Evolutionary conservation across 352 stramenopile genomes (phyloP).

Genomic region (Globisporangium nodosum): DNA sequence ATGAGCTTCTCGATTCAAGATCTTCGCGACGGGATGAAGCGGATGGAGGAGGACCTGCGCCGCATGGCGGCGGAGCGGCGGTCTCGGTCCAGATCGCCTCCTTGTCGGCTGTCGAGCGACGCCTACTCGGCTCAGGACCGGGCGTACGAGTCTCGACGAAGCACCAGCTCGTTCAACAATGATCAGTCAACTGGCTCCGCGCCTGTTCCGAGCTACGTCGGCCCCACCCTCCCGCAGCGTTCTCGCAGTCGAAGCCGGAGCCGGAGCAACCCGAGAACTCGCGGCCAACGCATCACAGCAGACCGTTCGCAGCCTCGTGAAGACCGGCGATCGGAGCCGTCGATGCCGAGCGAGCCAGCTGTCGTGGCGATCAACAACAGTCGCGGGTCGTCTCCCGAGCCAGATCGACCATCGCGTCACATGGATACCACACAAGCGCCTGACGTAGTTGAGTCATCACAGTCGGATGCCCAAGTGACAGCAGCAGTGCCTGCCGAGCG

Average conservation of each 20-base stretch:
- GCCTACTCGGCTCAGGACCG: background rate
- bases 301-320: background rate
- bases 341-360: background rate
- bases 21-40: background rate
- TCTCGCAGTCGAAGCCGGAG: slow-evolving; percentile 25
- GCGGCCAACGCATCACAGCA: background rate
- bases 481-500: no score
- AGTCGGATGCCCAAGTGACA: background rate
- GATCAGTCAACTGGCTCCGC: background rate
- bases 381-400: slow-evolving; percentile 1
- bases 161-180: background rate
- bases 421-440: background rate
- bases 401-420: background rate
- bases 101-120: background rate
- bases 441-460: background rate
- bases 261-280: background rate
- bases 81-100: background rate
- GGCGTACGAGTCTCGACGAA: background rate
- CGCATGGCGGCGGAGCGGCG: background rate
- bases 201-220: background rate
- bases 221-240: background rate
- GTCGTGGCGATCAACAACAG: background rate
- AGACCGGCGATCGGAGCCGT: background rate
- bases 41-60: slow-evolving; percentile 1
- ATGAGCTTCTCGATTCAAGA: background rate